Percentiles rank a stretch among this genome's conserved stretches.
Conservation (phyloP, 805 yeast genomes). For the Kluyveromyces nonfermentans region DNA sequence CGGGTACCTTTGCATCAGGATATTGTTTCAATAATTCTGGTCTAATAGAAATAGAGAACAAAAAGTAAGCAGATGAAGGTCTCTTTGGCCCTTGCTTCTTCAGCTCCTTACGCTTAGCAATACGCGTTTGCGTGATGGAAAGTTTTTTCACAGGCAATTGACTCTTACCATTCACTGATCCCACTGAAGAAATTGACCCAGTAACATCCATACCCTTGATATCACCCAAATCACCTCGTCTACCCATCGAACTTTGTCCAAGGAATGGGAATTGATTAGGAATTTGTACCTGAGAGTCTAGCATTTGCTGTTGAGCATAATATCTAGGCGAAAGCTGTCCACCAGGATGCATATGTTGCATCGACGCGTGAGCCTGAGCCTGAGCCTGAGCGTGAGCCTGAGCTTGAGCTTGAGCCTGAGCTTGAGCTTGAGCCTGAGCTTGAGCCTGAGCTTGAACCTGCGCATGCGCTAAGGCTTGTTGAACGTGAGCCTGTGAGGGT, state of each 20-base stretch:
- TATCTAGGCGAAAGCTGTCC: slow-evolving; percentile 4
- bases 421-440: slow-evolving; percentile 2
- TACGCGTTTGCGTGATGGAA: slow-evolving; percentile 29
- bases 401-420: slow-evolving; percentile 1
- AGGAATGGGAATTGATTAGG: slow-evolving; percentile 3
- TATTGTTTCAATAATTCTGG: slow-evolving; percentile 23
- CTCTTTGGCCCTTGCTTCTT: slow-evolving; percentile 31
- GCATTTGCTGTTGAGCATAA: slow-evolving; percentile 3
- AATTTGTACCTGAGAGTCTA: slow-evolving; percentile 2
- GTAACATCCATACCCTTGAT: not conserved
- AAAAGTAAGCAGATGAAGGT: slow-evolving; percentile 32
- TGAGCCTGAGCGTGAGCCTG: slow-evolving; percentile 1
- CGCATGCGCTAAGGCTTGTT: slow-evolving; percentile 6
- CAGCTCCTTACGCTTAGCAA: slow-evolving; percentile 28
- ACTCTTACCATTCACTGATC: not conserved
- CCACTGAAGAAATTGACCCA: slow-evolving; percentile 1
- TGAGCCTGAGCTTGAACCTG: slow-evolving; percentile 4
- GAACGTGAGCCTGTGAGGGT: not conserved
- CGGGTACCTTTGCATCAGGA: slow-evolving; percentile 32
- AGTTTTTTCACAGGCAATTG: slow-evolving; percentile 22
- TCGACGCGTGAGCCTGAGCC: slow-evolving; percentile 3
- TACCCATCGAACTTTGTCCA: not conserved
- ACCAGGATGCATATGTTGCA: not conserved
- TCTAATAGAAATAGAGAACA: slow-evolving; percentile 29
- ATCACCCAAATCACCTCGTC: slow-evolving; percentile 3